phyloP scores from a whole-genome alignment of 805 yeast species.

The Ascoidea asiatica region DNA sequence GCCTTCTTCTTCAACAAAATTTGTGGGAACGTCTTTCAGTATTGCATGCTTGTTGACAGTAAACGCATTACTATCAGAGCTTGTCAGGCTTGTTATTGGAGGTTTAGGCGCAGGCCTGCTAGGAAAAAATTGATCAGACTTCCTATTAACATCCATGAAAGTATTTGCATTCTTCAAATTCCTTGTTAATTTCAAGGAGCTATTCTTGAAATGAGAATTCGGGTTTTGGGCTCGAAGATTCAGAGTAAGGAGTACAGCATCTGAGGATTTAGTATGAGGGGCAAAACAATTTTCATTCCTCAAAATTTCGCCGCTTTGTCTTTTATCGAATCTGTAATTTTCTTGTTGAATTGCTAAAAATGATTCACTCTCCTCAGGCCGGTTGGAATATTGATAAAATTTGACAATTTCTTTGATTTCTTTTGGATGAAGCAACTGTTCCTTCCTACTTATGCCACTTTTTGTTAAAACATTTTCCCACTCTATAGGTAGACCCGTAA shows the following conservation, averaged over 20 bases:
- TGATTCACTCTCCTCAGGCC: neutral
- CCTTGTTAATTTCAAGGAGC: neutral
- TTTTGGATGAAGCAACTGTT: conserved; percentile 84
- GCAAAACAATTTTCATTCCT: neutral
- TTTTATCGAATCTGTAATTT: neutral
- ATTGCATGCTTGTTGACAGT: no score
- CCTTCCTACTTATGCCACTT: conserved; percentile 78
- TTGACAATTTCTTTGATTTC: conserved; percentile 88
- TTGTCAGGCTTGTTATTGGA: neutral
- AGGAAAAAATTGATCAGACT: neutral
- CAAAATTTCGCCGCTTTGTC: neutral
- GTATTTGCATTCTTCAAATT: neutral
- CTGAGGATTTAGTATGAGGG: neutral
- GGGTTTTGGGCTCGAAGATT: neutral
- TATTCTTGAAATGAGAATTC: neutral
- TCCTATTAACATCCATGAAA: neutral
- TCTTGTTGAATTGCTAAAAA: neutral
- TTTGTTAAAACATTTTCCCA: conserved; percentile 80
- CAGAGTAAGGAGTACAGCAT: neutral
- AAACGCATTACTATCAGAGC: neutral
- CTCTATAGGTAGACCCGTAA: conserved; percentile 83
- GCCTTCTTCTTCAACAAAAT: no score
- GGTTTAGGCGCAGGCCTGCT: conserved; percentile 2
- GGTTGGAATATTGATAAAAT: conserved; percentile 49
- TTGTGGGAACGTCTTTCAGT: no score